Evolutionary conservation across 257 asterid genomes (phyloP).

Genomic region (Nyctanthes arbortristis): DNA sequence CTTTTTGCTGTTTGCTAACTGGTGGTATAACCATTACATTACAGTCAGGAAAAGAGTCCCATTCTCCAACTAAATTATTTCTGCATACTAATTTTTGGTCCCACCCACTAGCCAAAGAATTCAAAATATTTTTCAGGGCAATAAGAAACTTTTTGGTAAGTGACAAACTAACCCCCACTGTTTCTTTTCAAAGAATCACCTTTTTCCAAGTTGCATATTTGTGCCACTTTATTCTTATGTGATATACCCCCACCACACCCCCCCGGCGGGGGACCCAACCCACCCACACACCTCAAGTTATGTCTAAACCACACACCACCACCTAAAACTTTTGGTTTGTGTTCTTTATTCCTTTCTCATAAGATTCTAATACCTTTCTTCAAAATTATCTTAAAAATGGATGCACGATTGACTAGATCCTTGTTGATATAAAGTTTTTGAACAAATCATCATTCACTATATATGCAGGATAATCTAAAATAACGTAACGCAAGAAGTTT

Average conservation of each 20-base stretch:
- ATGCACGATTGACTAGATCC: constrained; percentile 42
- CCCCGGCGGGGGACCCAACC: too few species aligned
- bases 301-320: too few species aligned
- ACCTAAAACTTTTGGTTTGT: too few species aligned
- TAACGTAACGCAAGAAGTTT: too few species aligned
- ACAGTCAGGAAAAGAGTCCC: constrained; percentile 15
- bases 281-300: too few species aligned
- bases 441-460: constrained; percentile 32
- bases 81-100: constrained; percentile 28
- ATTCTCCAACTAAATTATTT: constrained; percentile 23
- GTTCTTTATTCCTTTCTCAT: constrained; percentile 37
- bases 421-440: constrained; percentile 30
- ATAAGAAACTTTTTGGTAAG: constrained; percentile 35
- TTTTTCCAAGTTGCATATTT: constrained; percentile 46
- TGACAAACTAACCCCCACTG: constrained; percentile 52
- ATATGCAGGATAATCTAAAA: too few species aligned
- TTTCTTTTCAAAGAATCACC: constrained; percentile 32
- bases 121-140: constrained; percentile 30
- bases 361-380: constrained; percentile 47
- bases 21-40: constrained; percentile 21
- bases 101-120: constrained; percentile 34
- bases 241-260: constrained; percentile 30
- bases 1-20: constrained; percentile 15
- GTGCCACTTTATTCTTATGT: constrained; percentile 42
- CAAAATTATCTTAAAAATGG: constrained; percentile 35